Evolutionary conservation across 179 eudicot species (phyloP).

Genomic region (Gypsophila paniculata): DNA sequence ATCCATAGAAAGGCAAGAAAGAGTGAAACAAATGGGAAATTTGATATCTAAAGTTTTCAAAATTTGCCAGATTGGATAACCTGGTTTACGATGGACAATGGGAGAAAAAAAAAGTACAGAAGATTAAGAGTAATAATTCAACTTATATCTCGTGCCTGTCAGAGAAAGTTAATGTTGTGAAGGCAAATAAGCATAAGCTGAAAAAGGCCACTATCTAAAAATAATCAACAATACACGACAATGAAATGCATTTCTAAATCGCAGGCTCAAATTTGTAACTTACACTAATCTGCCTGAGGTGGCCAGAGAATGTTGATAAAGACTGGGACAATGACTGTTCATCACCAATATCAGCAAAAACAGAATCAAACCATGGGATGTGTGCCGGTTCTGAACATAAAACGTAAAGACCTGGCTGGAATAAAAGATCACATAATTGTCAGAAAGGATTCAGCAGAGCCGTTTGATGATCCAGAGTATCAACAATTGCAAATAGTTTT

Average conservation of each 20-base stretch:
- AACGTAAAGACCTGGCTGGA: slow-evolving; percentile 79
- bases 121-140: not conserved
- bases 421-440: slow-evolving; percentile 21
- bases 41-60: not conserved
- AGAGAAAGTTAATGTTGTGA: not conserved
- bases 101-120: not conserved
- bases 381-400: slow-evolving; percentile 73
- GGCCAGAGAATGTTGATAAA: slow-evolving; percentile 94
- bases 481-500: not conserved
- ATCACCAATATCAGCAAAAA: slow-evolving; percentile 98
- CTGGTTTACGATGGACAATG: not conserved
- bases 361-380: slow-evolving; percentile 89
- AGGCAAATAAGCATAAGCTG: not conserved
- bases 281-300: slow-evolving; percentile 89
- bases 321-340: slow-evolving; percentile 93
- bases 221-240: not conserved
- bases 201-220: not conserved
- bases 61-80: not conserved
- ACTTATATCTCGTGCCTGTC: not conserved
- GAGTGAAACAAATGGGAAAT: not conserved
- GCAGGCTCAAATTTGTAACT: slow-evolving; percentile 27
- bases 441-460: not conserved
- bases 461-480: not conserved
- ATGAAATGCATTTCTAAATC: not conserved
- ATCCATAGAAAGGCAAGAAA: slow-evolving; percentile 6